Percentiles rank a stretch among this genome's conserved stretches.
phyloP scores from a whole-genome alignment of 306 rosid genomes.

The Quercus berberidifolia region DNA sequence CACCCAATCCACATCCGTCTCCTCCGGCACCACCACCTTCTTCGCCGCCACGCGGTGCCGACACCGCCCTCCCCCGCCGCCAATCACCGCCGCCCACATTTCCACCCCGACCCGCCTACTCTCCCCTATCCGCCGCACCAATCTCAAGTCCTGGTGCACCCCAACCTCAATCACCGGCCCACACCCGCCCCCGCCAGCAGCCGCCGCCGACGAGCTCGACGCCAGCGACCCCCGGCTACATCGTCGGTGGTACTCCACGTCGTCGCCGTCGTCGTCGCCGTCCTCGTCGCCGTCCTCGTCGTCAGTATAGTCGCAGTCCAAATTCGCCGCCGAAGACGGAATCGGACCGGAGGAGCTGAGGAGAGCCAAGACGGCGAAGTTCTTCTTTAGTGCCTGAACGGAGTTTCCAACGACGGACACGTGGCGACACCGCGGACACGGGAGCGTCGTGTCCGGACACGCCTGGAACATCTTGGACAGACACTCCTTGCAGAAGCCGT shows the following conservation, averaged over 20 bases:
- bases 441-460: slow-evolving; percentile 59
- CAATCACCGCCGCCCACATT: slow-evolving; percentile 81
- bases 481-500: slow-evolving; percentile 92
- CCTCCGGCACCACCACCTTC: slow-evolving; percentile 63
- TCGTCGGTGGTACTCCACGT: slow-evolving; percentile 34
- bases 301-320: slow-evolving; percentile 62
- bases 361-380: slow-evolving; percentile 83
- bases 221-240: slow-evolving; percentile 56
- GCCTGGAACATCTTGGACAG: slow-evolving; percentile 79
- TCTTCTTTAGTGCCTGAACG: slow-evolving; percentile 79
- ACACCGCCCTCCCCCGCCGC: slow-evolving; percentile 50
- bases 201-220: slow-evolving; percentile 40
- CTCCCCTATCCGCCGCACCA: slow-evolving; percentile 69
- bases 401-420: slow-evolving; percentile 88
- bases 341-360: slow-evolving; percentile 42
- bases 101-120: slow-evolving; percentile 73
- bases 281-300: slow-evolving; percentile 60
- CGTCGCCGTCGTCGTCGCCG: slow-evolving; percentile 22
- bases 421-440: slow-evolving; percentile 91
- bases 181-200: slow-evolving; percentile 27
- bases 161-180: slow-evolving; percentile 89
- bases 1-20: slow-evolving; percentile 80
- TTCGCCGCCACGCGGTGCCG: slow-evolving; percentile 81
- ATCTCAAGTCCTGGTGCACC: slow-evolving; percentile 71
- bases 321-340: slow-evolving; percentile 28